These are phyloP conservation scores for Lichtheimia ramosa DNA, from an alignment of 371 early-diverging fungal species.

Conservation along the genomic window DNA sequence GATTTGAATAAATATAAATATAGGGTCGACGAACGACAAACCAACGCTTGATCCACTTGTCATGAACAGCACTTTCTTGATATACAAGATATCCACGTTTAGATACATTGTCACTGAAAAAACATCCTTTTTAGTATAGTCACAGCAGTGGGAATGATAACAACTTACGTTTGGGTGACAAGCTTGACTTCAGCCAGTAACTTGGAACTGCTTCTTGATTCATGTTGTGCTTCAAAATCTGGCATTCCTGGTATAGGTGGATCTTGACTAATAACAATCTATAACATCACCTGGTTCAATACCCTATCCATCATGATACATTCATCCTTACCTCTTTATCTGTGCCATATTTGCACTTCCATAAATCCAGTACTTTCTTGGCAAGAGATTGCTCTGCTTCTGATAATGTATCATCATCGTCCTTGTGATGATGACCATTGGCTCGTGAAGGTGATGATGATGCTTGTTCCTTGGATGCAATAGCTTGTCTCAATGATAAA, in stretches of 20 bases:
- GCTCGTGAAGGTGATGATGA: too few species aligned
- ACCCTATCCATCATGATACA: too few species aligned
- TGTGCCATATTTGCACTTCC: slow-evolving; percentile 47
- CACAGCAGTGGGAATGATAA: neutral
- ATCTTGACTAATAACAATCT: slow-evolving; percentile 56
- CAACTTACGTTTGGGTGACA: slow-evolving; percentile 56
- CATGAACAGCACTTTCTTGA: slow-evolving; percentile 60
- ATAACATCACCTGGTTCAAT: neutral
- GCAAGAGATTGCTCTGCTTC: slow-evolving; percentile 24
- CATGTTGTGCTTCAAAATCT: slow-evolving; percentile 28
- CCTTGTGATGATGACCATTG: too few species aligned
- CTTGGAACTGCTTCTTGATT: slow-evolving; percentile 27
- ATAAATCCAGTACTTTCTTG: slow-evolving; percentile 44
- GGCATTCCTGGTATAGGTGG: slow-evolving; percentile 31
- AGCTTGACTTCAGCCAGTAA: slow-evolving; percentile 61
- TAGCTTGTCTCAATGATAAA: slow-evolving; percentile 4
- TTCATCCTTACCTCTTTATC: slow-evolving; percentile 43
- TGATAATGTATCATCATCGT: slow-evolving; percentile 1
- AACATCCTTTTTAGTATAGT: too few species aligned
- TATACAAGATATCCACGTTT: slow-evolving; percentile 66
- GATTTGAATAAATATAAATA: slow-evolving; percentile 72
- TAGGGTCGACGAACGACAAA: slow-evolving; percentile 87
- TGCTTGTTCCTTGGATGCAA: neutral
- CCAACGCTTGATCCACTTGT: slow-evolving; percentile 79
- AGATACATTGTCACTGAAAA: slow-evolving; percentile 54